Conservation (phyloP, 352 stramenopile genomes). For the Globisporangium nagaii region DNA sequence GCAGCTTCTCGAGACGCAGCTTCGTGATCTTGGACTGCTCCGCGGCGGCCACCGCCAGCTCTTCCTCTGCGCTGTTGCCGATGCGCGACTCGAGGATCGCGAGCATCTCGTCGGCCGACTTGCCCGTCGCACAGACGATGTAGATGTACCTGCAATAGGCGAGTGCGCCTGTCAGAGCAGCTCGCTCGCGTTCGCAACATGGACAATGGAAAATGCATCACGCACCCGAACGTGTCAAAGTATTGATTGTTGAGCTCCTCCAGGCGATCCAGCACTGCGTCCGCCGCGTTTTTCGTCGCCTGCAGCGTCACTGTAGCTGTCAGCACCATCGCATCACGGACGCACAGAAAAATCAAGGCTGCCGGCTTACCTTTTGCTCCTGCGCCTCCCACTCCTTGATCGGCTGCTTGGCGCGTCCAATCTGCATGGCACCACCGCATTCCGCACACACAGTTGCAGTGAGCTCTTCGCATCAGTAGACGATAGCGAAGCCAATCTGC, state of each 20-base stretch:
- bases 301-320: constrained; percentile 4
- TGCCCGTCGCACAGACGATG: constrained; percentile 77
- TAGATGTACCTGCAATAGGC: constrained; percentile 53
- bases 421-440: constrained; percentile 18
- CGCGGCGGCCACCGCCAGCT: constrained; percentile 50
- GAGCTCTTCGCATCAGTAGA: not conserved
- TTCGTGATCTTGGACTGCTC: constrained; percentile 82
- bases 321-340: not conserved
- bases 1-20: constrained; percentile 58
- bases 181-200: no score
- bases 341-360: no score
- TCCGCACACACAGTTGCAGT: not conserved
- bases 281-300: constrained; percentile 47
- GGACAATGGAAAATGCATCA: not conserved
- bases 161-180: no score
- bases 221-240: constrained; percentile 64
- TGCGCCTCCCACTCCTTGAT: constrained; percentile 74
- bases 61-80: constrained; percentile 29
- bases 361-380: constrained; percentile 72
- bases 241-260: constrained; percentile 64
- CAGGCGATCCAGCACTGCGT: constrained; percentile 46
- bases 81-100: constrained; percentile 56
- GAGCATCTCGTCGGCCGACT: constrained; percentile 73
- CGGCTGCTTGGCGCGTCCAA: constrained; percentile 55
- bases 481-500: not conserved